These are phyloP conservation scores for Populus alba DNA, from an alignment of 345 rosid genomes.

Conservation along the genomic window DNA sequence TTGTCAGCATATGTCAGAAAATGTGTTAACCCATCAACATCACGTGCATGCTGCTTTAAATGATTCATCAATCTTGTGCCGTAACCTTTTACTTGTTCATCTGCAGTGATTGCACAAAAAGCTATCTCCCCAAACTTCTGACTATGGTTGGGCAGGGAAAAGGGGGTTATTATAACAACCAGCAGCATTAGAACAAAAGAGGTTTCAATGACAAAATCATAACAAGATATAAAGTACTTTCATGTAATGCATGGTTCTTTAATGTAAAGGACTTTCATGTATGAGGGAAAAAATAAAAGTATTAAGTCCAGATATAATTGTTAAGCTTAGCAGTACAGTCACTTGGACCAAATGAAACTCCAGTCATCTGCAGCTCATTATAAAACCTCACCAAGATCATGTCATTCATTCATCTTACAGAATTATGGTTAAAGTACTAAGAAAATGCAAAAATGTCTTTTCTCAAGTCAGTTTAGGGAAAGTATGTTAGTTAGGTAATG, in stretches of 20 bases:
- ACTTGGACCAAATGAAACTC: background rate
- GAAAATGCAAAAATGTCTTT: slow-evolving; percentile 6
- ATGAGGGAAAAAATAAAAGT: background rate
- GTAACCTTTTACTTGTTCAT: slow-evolving; percentile 99
- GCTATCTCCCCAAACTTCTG: slow-evolving; percentile 99
- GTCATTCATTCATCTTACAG: background rate
- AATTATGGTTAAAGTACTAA: background rate
- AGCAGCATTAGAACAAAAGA: background rate
- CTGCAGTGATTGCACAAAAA: slow-evolving; percentile 98
- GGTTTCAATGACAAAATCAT: background rate
- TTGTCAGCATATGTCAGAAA: slow-evolving; percentile 98
- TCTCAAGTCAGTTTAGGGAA: background rate
- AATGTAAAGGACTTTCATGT: background rate
- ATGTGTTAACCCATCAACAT: slow-evolving; percentile 93
- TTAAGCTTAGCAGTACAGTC: background rate
- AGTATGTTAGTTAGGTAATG: background rate
- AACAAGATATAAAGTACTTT: background rate
- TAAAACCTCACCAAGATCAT: background rate
- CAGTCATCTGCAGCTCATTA: background rate
- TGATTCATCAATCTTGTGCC: slow-evolving; percentile 99
- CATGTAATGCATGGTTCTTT: background rate
- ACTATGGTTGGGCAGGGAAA: slow-evolving; percentile 40
- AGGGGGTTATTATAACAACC: slow-evolving; percentile 14
- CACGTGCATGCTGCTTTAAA: slow-evolving; percentile 93
- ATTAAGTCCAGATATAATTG: background rate